phyloP scores from a whole-genome alignment of 1,139 yeast species.

The Lodderomyces jiufengensis region DNA sequence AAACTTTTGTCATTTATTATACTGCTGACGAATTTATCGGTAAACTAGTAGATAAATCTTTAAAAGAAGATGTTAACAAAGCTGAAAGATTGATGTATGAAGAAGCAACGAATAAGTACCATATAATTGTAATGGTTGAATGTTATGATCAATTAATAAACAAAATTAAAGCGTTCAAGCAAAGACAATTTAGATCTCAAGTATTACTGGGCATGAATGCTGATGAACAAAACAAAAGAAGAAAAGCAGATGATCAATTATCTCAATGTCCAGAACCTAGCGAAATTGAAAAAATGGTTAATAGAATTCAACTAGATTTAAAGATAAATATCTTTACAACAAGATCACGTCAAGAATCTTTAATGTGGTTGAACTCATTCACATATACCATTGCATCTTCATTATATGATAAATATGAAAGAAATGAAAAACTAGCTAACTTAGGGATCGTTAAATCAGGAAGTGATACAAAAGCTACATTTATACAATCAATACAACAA shows the following conservation, averaged over 20 bases:
- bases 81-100: conserved; percentile 5
- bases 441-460: conserved; percentile 57
- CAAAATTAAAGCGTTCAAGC: conserved; percentile 42
- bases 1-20: conserved; percentile 40
- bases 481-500: conserved; percentile 48
- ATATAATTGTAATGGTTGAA: conserved; percentile 45
- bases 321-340: conserved; percentile 48
- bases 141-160: conserved; percentile 45
- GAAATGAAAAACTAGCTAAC: conserved; percentile 53
- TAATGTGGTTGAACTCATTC: conserved; percentile 53
- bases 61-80: conserved; percentile 10
- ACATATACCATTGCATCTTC: conserved; percentile 53
- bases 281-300: conserved; percentile 32
- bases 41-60: conserved; percentile 25
- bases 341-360: conserved; percentile 43
- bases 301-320: conserved; percentile 26
- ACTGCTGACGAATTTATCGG: conserved; percentile 43
- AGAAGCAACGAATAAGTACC: conserved; percentile 7
- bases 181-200: conserved; percentile 41
- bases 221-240: conserved; percentile 5
- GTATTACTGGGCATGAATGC: conserved; percentile 27
- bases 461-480: conserved; percentile 41
- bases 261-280: conserved; percentile 28
- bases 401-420: conserved; percentile 51
- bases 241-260: conserved; percentile 5